Evolutionary conservation across 202 grass and related monocot species (phyloP), one percentile per base, ranked within the genome.

Genomic region (Brachypodium distachyon): DNA sequence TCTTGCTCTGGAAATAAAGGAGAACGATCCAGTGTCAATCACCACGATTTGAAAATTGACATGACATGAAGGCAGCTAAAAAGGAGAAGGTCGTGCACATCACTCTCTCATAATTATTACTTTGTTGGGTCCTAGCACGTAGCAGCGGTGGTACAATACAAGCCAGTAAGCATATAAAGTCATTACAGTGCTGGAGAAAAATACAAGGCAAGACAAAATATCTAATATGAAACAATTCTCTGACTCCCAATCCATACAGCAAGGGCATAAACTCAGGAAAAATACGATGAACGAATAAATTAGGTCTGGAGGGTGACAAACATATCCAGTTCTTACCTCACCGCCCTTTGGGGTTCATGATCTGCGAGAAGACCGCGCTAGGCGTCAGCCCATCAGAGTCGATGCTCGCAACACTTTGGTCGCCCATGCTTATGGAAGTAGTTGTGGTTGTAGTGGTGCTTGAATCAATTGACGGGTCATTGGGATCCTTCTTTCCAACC

Each of bases 311-410:
- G 28, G 61, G 67, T 72, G 49, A 85, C 26, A 39, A 61, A 58
- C 34, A n/a, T 41, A 58, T 1, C 38, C 37, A 56, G 47, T 31
- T 84, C 74, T 83, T 65, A 87, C 82, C 89, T 95, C 85, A 97
- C 84, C 94, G 83, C 33, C 94, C 94, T 79, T 97, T 97, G 23
- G 94, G 94, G 81, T 97, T 92, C 91, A 97, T 91, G 75, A 97
- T 97, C 94, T 97, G 88, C 8, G 94, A 97, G 88, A 97, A 97
- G 41, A 97, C 91, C 10, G 83, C 94, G 27, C 94, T 97, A 9
- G 94, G 88, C 0, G 91, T 94, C 85, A 94, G 67, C 62, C 88
- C 88, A 0, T 97, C 91, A 0, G 94, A 97, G 50, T 97, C 94
- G 25, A 86, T 82, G 22, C 94, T 97, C 0, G 79, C 88, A 1